Evolutionary conservation across 2,329 filamentous ascomycete genomes (phyloP).

Genomic region (Neonectria faginata): DNA sequence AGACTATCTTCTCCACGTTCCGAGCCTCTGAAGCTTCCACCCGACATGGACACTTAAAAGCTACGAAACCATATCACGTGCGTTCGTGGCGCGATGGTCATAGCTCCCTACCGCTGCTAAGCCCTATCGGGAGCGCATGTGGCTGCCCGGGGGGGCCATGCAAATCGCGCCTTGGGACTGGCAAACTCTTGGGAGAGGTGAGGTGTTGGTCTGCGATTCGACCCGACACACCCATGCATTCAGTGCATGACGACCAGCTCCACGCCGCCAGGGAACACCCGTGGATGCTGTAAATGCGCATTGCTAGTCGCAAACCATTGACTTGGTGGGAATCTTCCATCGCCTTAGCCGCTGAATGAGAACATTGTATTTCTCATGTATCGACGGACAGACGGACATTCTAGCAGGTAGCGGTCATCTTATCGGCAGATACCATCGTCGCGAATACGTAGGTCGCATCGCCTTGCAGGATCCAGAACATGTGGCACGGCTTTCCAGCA

Average conservation of each 20-base stretch:
- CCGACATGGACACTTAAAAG: background rate
- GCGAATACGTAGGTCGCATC: constrained; percentile 11
- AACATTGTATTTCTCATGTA: background rate
- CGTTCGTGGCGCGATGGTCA: constrained; percentile 40
- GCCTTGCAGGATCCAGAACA: background rate
- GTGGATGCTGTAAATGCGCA: constrained; percentile 30
- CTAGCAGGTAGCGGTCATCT: constrained; percentile 5
- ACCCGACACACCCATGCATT: constrained; percentile 37
- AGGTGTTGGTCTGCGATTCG: constrained; percentile 26
- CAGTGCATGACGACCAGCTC: constrained; percentile 30
- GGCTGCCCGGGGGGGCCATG: constrained; percentile 27
- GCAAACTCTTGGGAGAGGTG: constrained; percentile 27
- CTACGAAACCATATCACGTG: constrained; percentile 43
- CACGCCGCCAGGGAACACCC: constrained; percentile 16
- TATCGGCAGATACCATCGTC: constrained; percentile 9
- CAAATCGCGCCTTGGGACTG: constrained; percentile 25
- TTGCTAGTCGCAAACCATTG: constrained; percentile 33
- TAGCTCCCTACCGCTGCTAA: constrained; percentile 45
- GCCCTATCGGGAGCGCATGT: constrained; percentile 39
- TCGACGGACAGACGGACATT: background rate
- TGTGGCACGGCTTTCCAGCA: background rate
- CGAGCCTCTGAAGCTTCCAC: constrained; percentile 1
- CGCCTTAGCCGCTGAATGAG: constrained; percentile 3
- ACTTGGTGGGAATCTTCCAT: constrained; percentile 10
- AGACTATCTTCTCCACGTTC: background rate